phyloP scores from a whole-genome alignment of 768 basidiomycete species.

The Cystofilobasidium capitatum region DNA sequence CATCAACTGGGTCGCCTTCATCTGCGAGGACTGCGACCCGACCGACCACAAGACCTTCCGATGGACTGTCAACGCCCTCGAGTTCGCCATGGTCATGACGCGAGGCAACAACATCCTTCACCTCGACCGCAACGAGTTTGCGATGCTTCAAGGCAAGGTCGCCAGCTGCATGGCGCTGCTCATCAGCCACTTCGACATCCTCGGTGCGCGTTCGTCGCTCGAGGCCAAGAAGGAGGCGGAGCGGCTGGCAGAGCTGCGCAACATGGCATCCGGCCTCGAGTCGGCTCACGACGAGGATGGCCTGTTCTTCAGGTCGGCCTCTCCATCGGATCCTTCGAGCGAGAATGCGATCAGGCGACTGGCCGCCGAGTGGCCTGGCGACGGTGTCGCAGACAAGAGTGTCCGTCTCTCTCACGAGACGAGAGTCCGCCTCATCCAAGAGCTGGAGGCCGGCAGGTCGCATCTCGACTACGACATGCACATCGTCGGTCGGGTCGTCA shows the following conservation, averaged over 20 bases:
- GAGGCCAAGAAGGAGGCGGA: constrained; percentile 89
- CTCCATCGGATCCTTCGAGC: constrained; percentile 31
- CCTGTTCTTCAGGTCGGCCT: background rate
- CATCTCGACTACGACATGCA: constrained; percentile 59
- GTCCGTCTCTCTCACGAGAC: constrained; percentile 70
- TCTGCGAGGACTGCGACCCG: constrained; percentile 94
- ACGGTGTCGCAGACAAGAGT: constrained; percentile 42
- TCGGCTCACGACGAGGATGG: constrained; percentile 34
- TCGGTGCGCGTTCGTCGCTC: constrained; percentile 78
- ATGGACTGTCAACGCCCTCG: constrained; percentile 94
- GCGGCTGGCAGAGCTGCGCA: constrained; percentile 52
- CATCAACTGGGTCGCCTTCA: constrained; percentile 96
- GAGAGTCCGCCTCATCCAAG: constrained; percentile 50
- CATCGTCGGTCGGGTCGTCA: constrained; percentile 79
- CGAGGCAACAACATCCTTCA: constrained; percentile 80
- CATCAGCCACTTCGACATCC: constrained; percentile 93
- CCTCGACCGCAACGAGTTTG: constrained; percentile 78
- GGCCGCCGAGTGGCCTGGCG: constrained; percentile 22
- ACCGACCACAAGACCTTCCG: constrained; percentile 91
- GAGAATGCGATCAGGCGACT: constrained; percentile 15
- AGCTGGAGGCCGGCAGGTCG: constrained; percentile 58
- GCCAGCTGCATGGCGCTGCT: constrained; percentile 94
- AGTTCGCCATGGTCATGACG: constrained; percentile 81
- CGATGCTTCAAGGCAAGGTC: constrained; percentile 78
- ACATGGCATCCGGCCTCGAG: constrained; percentile 31